These are phyloP conservation scores for Fallopia convolvulus DNA, from an alignment of 148 eudicot genomes.

Conservation along the genomic window DNA sequence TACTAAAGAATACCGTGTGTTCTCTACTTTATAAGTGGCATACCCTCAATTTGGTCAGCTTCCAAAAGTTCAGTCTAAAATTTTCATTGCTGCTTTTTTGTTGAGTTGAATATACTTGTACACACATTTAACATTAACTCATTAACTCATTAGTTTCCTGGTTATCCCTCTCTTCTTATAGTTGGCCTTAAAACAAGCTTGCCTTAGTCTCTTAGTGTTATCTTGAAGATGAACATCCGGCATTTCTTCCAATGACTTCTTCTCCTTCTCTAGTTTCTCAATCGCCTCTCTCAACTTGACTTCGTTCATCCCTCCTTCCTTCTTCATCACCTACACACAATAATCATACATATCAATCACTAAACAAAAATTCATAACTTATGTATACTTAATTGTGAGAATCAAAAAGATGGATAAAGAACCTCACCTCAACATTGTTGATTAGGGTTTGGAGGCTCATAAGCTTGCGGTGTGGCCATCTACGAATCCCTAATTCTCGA, in stretches of 20 bases:
- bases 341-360: neutral
- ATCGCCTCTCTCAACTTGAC: conserved; percentile 47
- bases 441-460: conserved; percentile 85
- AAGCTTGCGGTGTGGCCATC: conserved; percentile 93
- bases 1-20: neutral
- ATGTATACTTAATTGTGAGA: too few relatives aligned
- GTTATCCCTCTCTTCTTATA: conserved; percentile 65
- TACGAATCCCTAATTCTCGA: conserved; percentile 61
- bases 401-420: neutral
- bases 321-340: conserved; percentile 37
- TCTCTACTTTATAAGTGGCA: too few relatives aligned
- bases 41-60: too few relatives aligned
- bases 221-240: conserved; percentile 67
- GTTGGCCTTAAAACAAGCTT: conserved; percentile 89
- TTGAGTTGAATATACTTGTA: too few relatives aligned
- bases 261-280: conserved; percentile 57
- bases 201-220: conserved; percentile 79
- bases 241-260: conserved; percentile 59
- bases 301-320: conserved; percentile 38
- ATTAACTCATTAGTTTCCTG: neutral
- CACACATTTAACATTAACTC: too few relatives aligned
- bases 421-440: conserved; percentile 62
- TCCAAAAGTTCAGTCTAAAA: too few relatives aligned
- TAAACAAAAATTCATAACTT: neutral
- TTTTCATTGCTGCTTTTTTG: too few relatives aligned